These are phyloP conservation scores for Patellifolia procumbens DNA, from an alignment of 179 eudicot species.

Conservation along the genomic window DNA sequence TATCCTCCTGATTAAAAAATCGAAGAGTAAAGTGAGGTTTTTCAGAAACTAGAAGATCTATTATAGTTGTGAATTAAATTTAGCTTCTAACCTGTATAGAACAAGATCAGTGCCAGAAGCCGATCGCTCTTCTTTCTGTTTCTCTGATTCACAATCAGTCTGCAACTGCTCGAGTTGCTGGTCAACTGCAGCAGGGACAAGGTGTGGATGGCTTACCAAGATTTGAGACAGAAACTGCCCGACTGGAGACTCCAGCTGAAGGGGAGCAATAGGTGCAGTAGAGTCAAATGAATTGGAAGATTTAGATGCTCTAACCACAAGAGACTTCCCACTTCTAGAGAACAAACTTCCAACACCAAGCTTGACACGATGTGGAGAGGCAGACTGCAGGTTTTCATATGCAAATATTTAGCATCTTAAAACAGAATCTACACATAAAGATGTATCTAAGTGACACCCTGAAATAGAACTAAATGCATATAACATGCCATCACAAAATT, in stretches of 20 bases:
- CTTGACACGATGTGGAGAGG: constrained; percentile 33
- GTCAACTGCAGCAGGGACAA: constrained; percentile 91
- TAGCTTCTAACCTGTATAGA: constrained; percentile 63
- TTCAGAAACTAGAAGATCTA: neutral
- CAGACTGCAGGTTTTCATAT: constrained; percentile 35
- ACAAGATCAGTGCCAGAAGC: constrained; percentile 75
- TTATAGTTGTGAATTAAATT: neutral
- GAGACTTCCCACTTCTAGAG: constrained; percentile 37
- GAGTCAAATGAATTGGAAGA: constrained; percentile 58
- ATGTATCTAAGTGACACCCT: neutral
- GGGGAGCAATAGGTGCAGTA: constrained; percentile 70
- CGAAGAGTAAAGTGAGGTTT: neutral
- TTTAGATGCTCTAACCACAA: constrained; percentile 60
- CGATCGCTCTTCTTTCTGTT: constrained; percentile 67
- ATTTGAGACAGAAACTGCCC: constrained; percentile 93
- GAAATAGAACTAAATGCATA: neutral
- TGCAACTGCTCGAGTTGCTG: constrained; percentile 95
- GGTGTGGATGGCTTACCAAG: constrained; percentile 83
- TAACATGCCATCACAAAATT: neutral
- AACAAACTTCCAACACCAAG: constrained; percentile 33
- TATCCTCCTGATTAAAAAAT: constrained; percentile 63
- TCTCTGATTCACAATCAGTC: constrained; percentile 70
- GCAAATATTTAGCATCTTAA: constrained; percentile 6
- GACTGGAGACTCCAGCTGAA: constrained; percentile 83
- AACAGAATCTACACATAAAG: neutral